A percentile compares a stretch with the other conserved stretches of the same genome.
Conservation (phyloP, 2,329 filamentous ascomycete genomes). For the Plectosphaerella cucumerina region DNA sequence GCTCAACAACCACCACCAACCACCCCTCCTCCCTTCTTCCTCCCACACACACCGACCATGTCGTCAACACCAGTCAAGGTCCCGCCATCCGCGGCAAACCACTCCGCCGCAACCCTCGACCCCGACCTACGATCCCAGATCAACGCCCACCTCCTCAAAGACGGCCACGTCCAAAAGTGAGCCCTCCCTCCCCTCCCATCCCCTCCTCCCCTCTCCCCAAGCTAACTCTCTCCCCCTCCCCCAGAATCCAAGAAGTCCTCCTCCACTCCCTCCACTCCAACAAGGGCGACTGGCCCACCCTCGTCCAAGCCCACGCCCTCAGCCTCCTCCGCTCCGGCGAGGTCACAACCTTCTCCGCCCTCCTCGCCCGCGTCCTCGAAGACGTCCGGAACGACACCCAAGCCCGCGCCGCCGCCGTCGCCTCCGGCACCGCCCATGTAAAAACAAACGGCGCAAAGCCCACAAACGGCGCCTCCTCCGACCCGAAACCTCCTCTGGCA, state of each 20-base stretch:
- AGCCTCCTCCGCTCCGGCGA: conserved; percentile 57
- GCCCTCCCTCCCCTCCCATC: conserved; percentile 10
- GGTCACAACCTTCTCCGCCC: conserved; percentile 55
- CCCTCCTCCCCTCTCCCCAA: neutral
- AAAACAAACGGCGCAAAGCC: conserved; percentile 20
- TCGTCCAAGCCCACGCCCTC: conserved; percentile 56
- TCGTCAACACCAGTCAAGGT: conserved; percentile 57
- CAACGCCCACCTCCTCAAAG: conserved; percentile 52
- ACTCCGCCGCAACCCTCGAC: conserved; percentile 58
- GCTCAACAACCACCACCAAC: no score
- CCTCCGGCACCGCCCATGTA: conserved; percentile 13
- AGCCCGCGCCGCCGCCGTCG: conserved; percentile 21
- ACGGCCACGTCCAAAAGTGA: conserved; percentile 57
- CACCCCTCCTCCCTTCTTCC: neutral
- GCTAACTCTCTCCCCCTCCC: conserved; percentile 1
- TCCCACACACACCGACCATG: neutral
- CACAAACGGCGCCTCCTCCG: conserved; percentile 9
- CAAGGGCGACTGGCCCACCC: conserved; percentile 58
- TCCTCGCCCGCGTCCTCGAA: conserved; percentile 56
- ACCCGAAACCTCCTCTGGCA: conserved; percentile 39
- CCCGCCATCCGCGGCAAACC: conserved; percentile 53
- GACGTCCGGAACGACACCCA: conserved; percentile 53
- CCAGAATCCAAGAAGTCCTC: conserved; percentile 60
- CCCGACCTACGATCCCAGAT: conserved; percentile 59
- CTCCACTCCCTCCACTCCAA: conserved; percentile 59